These are phyloP conservation scores for Arabidopsis arenosa DNA, from an alignment of 345 rosid species.

Conservation along the genomic window DNA sequence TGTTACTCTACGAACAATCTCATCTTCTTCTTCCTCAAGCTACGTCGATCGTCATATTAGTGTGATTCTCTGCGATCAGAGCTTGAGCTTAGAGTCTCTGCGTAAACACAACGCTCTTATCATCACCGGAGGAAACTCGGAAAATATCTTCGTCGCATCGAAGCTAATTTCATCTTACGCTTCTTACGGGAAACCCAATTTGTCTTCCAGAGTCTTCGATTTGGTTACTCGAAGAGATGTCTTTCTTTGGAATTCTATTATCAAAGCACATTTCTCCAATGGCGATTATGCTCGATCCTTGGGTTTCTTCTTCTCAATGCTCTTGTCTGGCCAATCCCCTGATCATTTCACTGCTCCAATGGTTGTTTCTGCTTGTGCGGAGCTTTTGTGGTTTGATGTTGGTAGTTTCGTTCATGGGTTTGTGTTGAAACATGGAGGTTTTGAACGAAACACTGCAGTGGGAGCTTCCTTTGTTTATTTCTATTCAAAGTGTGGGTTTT, in stretches of 20 bases:
- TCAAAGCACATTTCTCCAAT: slow-evolving; percentile 70
- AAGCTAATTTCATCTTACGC: slow-evolving; percentile 68
- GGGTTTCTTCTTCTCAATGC: slow-evolving; percentile 53
- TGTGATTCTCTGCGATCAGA: slow-evolving; percentile 43
- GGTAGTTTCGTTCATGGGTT: slow-evolving; percentile 62
- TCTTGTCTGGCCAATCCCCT: slow-evolving; percentile 42
- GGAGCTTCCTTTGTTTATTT: slow-evolving; percentile 68
- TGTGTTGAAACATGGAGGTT: slow-evolving; percentile 55
- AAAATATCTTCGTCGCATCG: slow-evolving; percentile 60
- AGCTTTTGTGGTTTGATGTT: slow-evolving; percentile 47
- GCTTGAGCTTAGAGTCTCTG: slow-evolving; percentile 43
- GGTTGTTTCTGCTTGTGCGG: slow-evolving; percentile 69
- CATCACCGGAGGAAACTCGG: slow-evolving; percentile 57
- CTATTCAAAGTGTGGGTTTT: slow-evolving; percentile 56
- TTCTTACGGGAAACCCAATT: slow-evolving; percentile 43
- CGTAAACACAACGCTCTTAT: slow-evolving; percentile 56
- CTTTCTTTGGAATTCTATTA: slow-evolving; percentile 74
- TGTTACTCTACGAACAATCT: background rate
- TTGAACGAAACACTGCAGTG: slow-evolving; percentile 50
- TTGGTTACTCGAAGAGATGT: slow-evolving; percentile 51
- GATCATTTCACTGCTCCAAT: slow-evolving; percentile 66
- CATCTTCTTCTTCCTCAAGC: slow-evolving; percentile 44
- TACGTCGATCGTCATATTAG: slow-evolving; percentile 48
- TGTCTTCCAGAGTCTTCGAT: slow-evolving; percentile 51
- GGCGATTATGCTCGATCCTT: slow-evolving; percentile 53